Evolutionary conservation across 140 eudicot species (phyloP), one percentile per base, ranked within the genome.

Genomic region (Bidens hawaiensis): DNA sequence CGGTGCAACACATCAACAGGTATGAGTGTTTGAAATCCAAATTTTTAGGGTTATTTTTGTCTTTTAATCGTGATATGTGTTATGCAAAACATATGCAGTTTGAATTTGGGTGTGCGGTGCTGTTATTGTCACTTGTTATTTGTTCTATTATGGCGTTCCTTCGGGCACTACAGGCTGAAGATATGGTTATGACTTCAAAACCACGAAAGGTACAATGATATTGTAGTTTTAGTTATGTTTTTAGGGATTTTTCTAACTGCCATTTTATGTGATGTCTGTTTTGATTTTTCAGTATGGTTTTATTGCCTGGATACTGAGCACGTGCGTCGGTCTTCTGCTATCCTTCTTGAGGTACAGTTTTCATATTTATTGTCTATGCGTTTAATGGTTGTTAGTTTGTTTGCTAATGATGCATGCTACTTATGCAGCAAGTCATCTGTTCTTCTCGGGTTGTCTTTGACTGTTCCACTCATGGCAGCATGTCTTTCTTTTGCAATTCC

Each of bases 401-500:
- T n/a, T n/a, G n/a, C n/a, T 26, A 22, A 41, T 23, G n/a, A 28
- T 42, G n/a, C 72, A 16, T 2, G 40, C 14, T 52, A 31, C n/a
- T 28, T 64, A 13, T 82, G 81, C 95, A 91, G 98, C 87, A 91
- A 91, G 68, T 91, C 98, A 9, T 91, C 98, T n/a, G 86, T 91
- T 71, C 98, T 91, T 78, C 95, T 91, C 36, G 98, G 98, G 40
- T 63, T 91, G 69, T 91, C 98, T 47, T 80, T 91, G 74, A 91
- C 96, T 13, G 77, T 91, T 31, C 98, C 98, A 54, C 83, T 91
- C 59, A 91, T 91, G 94, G 98, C 87, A 46, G 98, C 98, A 68
- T 87, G 93, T 68, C 84, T 91, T 56, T 91, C 98, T 38, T 64
- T 91, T 31, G 98, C 96, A 42, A 65, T 87, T 69, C 98, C 96